Conservation (phyloP, 2,329 filamentous ascomycete genomes). For the Arachnomyces sp. region DNA sequence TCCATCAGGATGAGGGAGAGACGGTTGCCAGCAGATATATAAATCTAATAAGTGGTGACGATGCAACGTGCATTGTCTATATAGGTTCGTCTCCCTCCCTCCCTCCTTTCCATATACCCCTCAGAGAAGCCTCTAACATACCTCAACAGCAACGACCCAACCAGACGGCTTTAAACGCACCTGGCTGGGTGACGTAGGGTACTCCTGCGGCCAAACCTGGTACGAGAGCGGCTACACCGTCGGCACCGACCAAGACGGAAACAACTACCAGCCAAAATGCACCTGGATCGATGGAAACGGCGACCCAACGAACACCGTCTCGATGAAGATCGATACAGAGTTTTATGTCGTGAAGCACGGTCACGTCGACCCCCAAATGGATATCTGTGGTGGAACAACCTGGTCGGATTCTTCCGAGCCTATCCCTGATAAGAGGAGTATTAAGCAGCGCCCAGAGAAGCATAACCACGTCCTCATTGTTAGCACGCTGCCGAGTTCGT, state of each 20-base stretch:
- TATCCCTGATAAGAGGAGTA: slow-evolving; percentile 9
- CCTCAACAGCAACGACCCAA: no score
- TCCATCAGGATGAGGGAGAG: no score
- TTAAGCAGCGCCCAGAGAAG: slow-evolving; percentile 7
- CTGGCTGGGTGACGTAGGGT: slow-evolving; percentile 16
- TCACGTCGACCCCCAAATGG: slow-evolving; percentile 17
- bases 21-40: no score
- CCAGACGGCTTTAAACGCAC: background rate
- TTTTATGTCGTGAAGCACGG: slow-evolving; percentile 12
- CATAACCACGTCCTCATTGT: slow-evolving; percentile 15
- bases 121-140: no score
- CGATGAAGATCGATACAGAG: slow-evolving; percentile 13
- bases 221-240: slow-evolving; percentile 13
- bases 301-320: no score
- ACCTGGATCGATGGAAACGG: slow-evolving; percentile 18
- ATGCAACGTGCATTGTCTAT: no score
- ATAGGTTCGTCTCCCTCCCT: no score
- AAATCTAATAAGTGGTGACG: no score
- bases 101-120: no score
- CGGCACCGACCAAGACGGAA: slow-evolving; percentile 1
- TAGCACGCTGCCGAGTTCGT: slow-evolving; percentile 18
- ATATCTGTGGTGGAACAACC: slow-evolving; percentile 16
- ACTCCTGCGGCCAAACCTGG: slow-evolving; percentile 17
- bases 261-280: slow-evolving; percentile 13
- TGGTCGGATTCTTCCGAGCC: slow-evolving; percentile 11